Percentiles rank a stretch among this genome's conserved stretches.
Conservation (phyloP, 768 basidiomycete species). For the Tylopilus plumbeoviolaceoides region DNA sequence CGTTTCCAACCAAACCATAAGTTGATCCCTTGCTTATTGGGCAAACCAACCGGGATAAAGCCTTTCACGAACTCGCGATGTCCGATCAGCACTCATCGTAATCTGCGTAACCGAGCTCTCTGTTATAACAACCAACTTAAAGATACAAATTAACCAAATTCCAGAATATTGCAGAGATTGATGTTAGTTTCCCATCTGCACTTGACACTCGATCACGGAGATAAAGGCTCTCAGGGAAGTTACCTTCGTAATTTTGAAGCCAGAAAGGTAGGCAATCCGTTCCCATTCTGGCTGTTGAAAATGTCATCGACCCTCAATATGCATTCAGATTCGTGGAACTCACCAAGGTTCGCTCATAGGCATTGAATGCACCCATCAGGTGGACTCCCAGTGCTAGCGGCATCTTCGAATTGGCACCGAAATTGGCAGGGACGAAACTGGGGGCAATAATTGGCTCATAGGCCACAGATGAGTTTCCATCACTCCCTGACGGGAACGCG, state of each 20-base stretch:
- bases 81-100: too few relatives aligned
- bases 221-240: background rate
- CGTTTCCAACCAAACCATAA: too few relatives aligned
- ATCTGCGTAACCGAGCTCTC: background rate
- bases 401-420: conserved; percentile 1
- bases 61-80: too few relatives aligned
- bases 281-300: background rate
- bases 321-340: background rate
- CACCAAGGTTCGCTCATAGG: background rate
- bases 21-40: too few relatives aligned
- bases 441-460: background rate
- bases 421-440: background rate
- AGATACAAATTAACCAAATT: background rate
- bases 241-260: background rate
- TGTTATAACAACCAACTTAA: background rate
- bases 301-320: background rate
- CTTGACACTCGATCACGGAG: conserved; percentile 1
- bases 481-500: background rate
- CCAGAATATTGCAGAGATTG: background rate
- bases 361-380: background rate
- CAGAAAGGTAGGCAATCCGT: background rate
- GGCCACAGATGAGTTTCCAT: background rate
- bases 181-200: background rate
- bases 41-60: too few relatives aligned
- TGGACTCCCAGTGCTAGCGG: background rate